These are phyloP conservation scores for Vitis hybrid DNA, from an alignment of 177 flowering plant genomes.

Conservation along the genomic window DNA sequence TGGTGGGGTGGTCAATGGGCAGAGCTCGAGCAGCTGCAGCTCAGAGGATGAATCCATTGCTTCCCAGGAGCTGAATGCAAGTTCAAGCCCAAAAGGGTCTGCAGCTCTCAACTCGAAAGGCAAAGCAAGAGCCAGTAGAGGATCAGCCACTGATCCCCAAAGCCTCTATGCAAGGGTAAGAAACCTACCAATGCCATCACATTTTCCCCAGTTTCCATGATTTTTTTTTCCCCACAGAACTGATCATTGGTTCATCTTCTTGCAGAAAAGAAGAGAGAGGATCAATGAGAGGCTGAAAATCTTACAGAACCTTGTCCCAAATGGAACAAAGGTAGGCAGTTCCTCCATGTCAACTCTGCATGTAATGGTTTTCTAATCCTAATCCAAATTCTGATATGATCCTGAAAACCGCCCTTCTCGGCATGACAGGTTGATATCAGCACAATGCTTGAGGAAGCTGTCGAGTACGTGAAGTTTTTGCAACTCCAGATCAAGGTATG, in stretches of 20 bases:
- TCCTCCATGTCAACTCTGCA: background rate
- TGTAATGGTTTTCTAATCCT: background rate
- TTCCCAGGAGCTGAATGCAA: slow-evolving; percentile 25
- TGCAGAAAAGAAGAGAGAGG: slow-evolving; percentile 90
- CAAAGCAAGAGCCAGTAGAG: slow-evolving; percentile 39
- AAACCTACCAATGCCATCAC: background rate
- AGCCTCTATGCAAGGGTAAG: slow-evolving; percentile 62
- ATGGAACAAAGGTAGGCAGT: slow-evolving; percentile 82
- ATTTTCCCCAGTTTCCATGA: background rate
- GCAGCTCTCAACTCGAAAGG: slow-evolving; percentile 26
- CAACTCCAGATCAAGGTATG: slow-evolving; percentile 89
- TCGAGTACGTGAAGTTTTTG: slow-evolving; percentile 89
- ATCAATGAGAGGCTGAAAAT: slow-evolving; percentile 83
- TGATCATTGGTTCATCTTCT: background rate
- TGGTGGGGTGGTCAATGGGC: slow-evolving; percentile 17
- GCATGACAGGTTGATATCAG: slow-evolving; percentile 84
- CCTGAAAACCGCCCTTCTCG: background rate
- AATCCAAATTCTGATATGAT: background rate
- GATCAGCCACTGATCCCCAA: slow-evolving; percentile 54
- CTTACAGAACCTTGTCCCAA: slow-evolving; percentile 85
- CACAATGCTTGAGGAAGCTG: slow-evolving; percentile 99
- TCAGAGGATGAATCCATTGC: slow-evolving; percentile 31
- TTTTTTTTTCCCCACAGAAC: background rate
- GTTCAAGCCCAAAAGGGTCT: slow-evolving; percentile 18
- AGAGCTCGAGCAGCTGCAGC: slow-evolving; percentile 30